phyloP scores from a whole-genome alignment of 2,329 filamentous ascomycete genomes.

The Albophoma yamanashiensis region DNA sequence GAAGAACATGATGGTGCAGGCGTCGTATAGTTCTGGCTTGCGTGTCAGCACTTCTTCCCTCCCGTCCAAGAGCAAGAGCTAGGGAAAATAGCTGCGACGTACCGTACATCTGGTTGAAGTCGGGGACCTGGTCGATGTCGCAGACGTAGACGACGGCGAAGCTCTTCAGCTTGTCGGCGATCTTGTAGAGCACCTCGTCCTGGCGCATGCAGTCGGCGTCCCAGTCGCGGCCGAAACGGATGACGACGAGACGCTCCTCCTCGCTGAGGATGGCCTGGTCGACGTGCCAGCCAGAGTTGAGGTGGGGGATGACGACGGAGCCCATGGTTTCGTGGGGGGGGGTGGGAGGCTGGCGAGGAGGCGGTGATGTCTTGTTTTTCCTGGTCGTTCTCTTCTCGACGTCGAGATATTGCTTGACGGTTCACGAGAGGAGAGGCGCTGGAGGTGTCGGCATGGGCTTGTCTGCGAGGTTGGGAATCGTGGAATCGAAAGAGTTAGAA shows the following conservation, averaged over 20 bases:
- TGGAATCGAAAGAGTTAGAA: background rate
- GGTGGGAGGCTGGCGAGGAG: background rate
- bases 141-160: conserved; percentile 89
- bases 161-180: conserved; percentile 89
- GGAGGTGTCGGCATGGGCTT: background rate
- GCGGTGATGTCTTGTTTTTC: background rate
- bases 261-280: conserved; percentile 86
- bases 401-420: background rate
- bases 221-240: conserved; percentile 83
- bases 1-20: conserved; percentile 93
- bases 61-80: background rate
- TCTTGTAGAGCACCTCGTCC: conserved; percentile 90
- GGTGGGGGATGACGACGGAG: conserved; percentile 84
- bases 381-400: background rate
- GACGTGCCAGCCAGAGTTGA: conserved; percentile 92
- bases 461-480: background rate
- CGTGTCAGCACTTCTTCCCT: background rate
- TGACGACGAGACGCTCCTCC: conserved; percentile 86
- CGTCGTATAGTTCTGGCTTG: conserved; percentile 60
- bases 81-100: conserved; percentile 10
- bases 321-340: conserved; percentile 36
- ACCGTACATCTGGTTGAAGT: conserved; percentile 94
- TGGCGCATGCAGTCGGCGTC: conserved; percentile 64
- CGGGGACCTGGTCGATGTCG: conserved; percentile 81
- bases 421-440: background rate